These are phyloP conservation scores for Aspergillus vadensis DNA, from an alignment of 2,329 filamentous ascomycete species.

Conservation along the genomic window DNA sequence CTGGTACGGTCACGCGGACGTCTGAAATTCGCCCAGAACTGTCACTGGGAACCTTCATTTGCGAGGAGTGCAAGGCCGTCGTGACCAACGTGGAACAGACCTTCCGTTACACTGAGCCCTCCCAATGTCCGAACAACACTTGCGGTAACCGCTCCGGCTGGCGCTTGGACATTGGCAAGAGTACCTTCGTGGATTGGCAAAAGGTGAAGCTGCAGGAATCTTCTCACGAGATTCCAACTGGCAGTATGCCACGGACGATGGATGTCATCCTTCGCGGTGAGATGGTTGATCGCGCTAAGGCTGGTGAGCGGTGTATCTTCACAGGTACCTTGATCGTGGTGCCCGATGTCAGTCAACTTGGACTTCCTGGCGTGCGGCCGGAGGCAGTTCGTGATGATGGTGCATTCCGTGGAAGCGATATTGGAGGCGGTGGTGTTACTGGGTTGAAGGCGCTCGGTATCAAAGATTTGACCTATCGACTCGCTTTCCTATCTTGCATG, in stretches of 20 bases:
- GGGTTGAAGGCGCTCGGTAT: slow-evolving; percentile 93
- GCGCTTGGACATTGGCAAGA: slow-evolving; percentile 94
- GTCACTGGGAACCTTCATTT: slow-evolving; percentile 87
- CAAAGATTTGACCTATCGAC: slow-evolving; percentile 87
- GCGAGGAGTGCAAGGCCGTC: slow-evolving; percentile 80
- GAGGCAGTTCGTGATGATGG: slow-evolving; percentile 83
- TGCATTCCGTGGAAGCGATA: slow-evolving; percentile 74
- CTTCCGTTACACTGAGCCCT: slow-evolving; percentile 95
- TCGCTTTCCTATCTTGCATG: slow-evolving; percentile 98
- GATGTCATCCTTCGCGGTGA: slow-evolving; percentile 95
- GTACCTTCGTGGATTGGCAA: slow-evolving; percentile 98
- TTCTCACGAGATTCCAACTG: slow-evolving; percentile 95
- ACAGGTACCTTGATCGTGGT: slow-evolving; percentile 95
- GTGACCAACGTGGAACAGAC: slow-evolving; percentile 94
- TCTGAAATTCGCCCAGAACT: slow-evolving; percentile 95
- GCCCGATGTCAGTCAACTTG: slow-evolving; percentile 92
- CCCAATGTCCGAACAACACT: slow-evolving; percentile 84
- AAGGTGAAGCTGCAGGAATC: slow-evolving; percentile 98
- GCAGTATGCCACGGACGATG: slow-evolving; percentile 97
- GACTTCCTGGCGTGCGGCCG: slow-evolving; percentile 80
- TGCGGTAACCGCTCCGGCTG: slow-evolving; percentile 92
- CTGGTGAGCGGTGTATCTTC: slow-evolving; percentile 97
- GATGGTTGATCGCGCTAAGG: slow-evolving; percentile 96
- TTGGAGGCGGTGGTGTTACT: slow-evolving; percentile 78
- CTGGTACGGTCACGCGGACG: slow-evolving; percentile 92